Conservation (phyloP, 495 filamentous ascomycete genomes). For the Tuber melanosporum region DNA sequence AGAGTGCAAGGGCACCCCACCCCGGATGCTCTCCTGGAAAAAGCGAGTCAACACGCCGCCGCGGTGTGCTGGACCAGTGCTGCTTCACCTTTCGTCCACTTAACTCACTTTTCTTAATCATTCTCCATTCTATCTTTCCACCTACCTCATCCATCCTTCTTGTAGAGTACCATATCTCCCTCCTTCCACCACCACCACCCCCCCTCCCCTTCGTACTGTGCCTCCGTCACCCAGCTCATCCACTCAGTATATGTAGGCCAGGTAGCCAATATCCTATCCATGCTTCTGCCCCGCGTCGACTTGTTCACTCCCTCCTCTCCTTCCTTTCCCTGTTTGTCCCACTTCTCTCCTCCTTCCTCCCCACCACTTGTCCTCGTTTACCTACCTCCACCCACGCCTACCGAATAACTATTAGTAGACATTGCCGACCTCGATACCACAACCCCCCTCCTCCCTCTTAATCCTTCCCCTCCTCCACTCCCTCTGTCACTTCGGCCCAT, state of each 20-base stretch:
- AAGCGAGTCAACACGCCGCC: background rate
- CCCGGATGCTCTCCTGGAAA: background rate
- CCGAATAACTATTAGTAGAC: conserved; percentile 36
- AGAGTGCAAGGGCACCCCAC: background rate
- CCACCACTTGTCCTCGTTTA: conserved; percentile 22
- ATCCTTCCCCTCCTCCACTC: conserved; percentile 6
- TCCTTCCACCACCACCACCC: conserved; percentile 19
- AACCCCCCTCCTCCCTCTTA: conserved; percentile 10
- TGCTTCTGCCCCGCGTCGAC: conserved; percentile 32
- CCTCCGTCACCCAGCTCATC: conserved; percentile 11
- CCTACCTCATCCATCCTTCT: conserved; percentile 14
- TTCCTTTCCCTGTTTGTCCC: conserved; percentile 25
- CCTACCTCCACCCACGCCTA: conserved; percentile 19
- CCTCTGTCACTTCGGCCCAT: conserved; percentile 5
- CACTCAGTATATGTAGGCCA: conserved; percentile 34
- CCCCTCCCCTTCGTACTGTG: conserved; percentile 22
- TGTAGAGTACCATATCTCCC: conserved; percentile 34
- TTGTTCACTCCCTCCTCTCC: conserved; percentile 23
- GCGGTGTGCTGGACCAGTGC: conserved; percentile 1
- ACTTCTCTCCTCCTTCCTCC: conserved; percentile 13
- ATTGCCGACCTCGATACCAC: conserved; percentile 25
- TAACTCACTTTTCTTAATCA: conserved; percentile 21
- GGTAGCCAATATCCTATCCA: conserved; percentile 24
- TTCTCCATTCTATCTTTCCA: conserved; percentile 11
- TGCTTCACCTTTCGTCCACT: background rate